These are phyloP conservation scores for Geranium brycei DNA, from an alignment of 345 rosid genomes.

Conservation along the genomic window DNA sequence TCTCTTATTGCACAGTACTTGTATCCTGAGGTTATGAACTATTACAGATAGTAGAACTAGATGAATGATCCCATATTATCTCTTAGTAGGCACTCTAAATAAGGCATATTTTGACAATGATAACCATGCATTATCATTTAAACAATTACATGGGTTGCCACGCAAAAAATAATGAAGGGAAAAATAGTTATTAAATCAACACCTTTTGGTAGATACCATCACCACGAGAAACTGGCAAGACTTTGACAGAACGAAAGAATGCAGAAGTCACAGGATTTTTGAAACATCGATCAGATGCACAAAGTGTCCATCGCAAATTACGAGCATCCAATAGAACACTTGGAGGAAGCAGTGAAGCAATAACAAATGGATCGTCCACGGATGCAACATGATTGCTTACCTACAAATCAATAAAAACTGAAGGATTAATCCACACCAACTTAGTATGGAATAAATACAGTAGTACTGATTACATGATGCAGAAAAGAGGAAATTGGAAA, in stretches of 20 bases:
- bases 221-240: conserved; percentile 83
- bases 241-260: conserved; percentile 78
- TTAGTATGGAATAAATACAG: background rate
- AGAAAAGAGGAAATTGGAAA: background rate
- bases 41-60: too few relatives aligned
- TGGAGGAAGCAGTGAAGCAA: conserved; percentile 84
- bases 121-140: background rate
- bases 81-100: background rate
- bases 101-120: background rate
- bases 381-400: conserved; percentile 98
- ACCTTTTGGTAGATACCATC: conserved; percentile 97
- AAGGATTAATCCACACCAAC: background rate
- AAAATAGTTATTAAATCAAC: background rate
- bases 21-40: background rate
- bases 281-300: conserved; percentile 91
- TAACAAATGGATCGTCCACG: conserved; percentile 83
- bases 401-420: conserved; percentile 19
- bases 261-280: conserved; percentile 77
- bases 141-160: background rate
- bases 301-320: conserved; percentile 88
- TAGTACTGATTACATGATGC: background rate
- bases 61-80: background rate
- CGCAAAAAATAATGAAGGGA: background rate
- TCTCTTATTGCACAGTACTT: background rate
- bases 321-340: conserved; percentile 68